Base-by-base conservation (phyloP, 2,329 filamentous ascomycete genomes). In the Aspergillus novofumigatus region DNA sequence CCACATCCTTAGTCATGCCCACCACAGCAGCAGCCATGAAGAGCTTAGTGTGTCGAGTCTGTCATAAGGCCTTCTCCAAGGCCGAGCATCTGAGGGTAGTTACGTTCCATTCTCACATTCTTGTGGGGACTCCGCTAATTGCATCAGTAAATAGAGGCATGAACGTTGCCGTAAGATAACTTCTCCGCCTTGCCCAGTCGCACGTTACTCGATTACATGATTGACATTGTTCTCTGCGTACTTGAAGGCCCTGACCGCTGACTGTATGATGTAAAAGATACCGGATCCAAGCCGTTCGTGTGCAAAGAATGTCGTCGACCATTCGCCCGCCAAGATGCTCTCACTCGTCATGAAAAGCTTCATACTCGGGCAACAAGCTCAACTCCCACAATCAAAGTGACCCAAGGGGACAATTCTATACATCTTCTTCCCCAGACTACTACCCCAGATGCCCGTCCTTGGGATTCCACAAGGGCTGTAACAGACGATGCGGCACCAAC, bases 331-430 rank as follows among this genome's bases (percentile, higher is more conserved):
- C 74, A 78, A 60, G 76, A 78, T 65, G 75, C 76, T 17, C 71
- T 78, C n/a, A 71, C 71, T 35, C 75, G 76, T 10, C 76, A 78
- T 68, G 72, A 77, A 59, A 77, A 73, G 61, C 65, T 78, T 41
- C 76, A 78, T 53, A 59, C 58, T 21, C 71, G 75, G 17, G 64
- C 66, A 51, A 55, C 62, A 48, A 60, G 60, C 47, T 47, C 60
- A 38, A 38, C 32, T 38, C 32, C 32, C 32, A 17, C 32, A 17
- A 17, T 38, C 23, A 70, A 72, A 23, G 51, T 60, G 41, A 59
- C 50, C 10, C 56, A 52, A 42, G 48, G 23, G n/a, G 59, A 41
- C 23, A 61, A 48, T 35, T 54, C 49, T 5, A 26, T 32, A 45
- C 60, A 49, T 47, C 51, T 65, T 20, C 53, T 53, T 29, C 54